These are phyloP conservation scores for Lycium ferocissimum DNA, from an alignment of 257 asterid species.

Conservation along the genomic window DNA sequence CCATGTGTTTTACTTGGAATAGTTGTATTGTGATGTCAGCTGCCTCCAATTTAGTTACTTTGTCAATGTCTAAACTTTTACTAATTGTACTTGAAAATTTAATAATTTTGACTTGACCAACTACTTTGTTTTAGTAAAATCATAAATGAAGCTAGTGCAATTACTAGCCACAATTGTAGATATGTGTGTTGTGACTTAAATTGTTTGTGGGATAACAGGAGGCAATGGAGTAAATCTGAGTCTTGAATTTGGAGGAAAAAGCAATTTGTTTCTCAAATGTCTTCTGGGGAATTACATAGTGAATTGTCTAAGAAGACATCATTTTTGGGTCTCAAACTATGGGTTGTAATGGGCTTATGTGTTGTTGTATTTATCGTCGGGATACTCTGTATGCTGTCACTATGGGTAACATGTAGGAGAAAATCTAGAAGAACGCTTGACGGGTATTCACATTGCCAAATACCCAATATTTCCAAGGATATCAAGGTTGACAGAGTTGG, in stretches of 20 bases:
- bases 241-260: conserved; percentile 31
- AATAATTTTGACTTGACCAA: conserved; percentile 16
- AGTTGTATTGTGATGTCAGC: conserved; percentile 29
- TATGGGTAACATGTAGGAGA: conserved; percentile 73
- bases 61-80: conserved; percentile 18
- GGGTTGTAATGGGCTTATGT: conserved; percentile 83
- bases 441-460: conserved; percentile 59
- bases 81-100: conserved; percentile 16
- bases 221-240: conserved; percentile 48
- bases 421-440: conserved; percentile 64
- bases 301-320: conserved; percentile 64
- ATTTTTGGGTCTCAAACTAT: conserved; percentile 72
- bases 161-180: background rate
- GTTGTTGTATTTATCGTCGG: conserved; percentile 77
- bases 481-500: conserved; percentile 75
- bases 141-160: background rate
- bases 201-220: conserved; percentile 55
- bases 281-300: conserved; percentile 59
- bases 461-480: conserved; percentile 82
- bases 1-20: background rate
- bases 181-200: conserved; percentile 29
- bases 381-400: conserved; percentile 71
- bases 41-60: conserved; percentile 16
- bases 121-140: conserved; percentile 19
- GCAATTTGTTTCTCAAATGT: conserved; percentile 50